Evolutionary conservation across 306 rosid genomes (phyloP), one percentile per base, ranked within the genome.

Genomic region (Lathyrus tuberosus): DNA sequence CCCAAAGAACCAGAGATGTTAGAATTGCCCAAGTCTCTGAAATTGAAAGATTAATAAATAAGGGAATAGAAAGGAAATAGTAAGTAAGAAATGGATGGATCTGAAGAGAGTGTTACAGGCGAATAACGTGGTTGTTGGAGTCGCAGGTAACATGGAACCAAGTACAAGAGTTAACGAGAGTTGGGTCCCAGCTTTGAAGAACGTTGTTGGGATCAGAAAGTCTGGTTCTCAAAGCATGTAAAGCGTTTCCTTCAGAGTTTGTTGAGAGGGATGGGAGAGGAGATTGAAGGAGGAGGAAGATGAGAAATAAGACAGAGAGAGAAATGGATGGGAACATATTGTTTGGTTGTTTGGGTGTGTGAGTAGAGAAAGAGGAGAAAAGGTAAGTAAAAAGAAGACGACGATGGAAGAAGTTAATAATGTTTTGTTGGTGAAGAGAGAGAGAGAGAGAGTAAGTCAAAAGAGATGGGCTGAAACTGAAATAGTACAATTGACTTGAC

Each of bases 181-280:
- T 95, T 28, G 99, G 99, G 88, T 95, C 99, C 99, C 99, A 95
- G 82, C 96, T 95, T 78, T 91, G 96, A 31, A 95, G 79, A 61
- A 88, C 88, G 66, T 91, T 89, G 76, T 87, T 89, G 75, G 91
- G 89, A 80, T 91, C 96, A 58, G 76, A 72, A 31, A 94, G 75
- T 63, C 85, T 88, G 69, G 84, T 90, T 78, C 96, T 88, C 64
- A 90, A 62, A 70, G 89, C 94, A 84, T 87, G 91, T 76, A 94
- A 76, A 67, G 98, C 98, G 75, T 81, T 88, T 77, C 97, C 86
- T 82, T 82, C 86, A 10, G 76, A 69, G 68, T 82, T 82, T 17
- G 81, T 75, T 3, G 86, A 75, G 63, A 72, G 48, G 37, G 86
- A 67, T 41, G 60, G 66, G 13, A 67, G 28, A 22, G 83, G 83